Evolutionary conservation across 2,329 filamentous ascomycete genomes (phyloP).

Genomic region (Ambrosiella cleistominuta): DNA sequence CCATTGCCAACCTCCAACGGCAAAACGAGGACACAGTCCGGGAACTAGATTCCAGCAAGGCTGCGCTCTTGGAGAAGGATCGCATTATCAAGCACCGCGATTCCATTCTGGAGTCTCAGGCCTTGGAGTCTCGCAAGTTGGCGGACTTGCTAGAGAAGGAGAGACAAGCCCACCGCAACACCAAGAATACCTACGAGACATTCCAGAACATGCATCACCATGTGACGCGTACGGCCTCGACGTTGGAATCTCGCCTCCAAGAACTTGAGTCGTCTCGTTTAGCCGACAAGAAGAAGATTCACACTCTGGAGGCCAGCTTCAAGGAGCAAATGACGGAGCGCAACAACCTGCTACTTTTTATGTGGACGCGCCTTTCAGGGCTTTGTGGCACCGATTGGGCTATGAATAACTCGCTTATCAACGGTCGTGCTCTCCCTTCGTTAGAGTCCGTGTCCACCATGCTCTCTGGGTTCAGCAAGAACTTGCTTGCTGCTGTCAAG

Average conservation of each 20-base stretch:
- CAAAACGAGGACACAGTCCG: constrained; percentile 71
- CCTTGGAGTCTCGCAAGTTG: constrained; percentile 68
- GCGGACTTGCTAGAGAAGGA: constrained; percentile 85
- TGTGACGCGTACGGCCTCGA: constrained; percentile 66
- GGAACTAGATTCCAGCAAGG: constrained; percentile 64
- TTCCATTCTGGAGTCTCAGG: constrained; percentile 69
- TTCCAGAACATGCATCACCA: constrained; percentile 77
- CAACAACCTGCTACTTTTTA: constrained; percentile 68
- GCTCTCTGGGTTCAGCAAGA: constrained; percentile 76
- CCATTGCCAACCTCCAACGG: constrained; percentile 70
- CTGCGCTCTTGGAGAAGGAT: constrained; percentile 74
- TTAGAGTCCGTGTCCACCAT: constrained; percentile 74
- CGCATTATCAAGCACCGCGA: constrained; percentile 80
- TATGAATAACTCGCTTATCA: constrained; percentile 74
- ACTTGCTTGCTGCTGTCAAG: constrained; percentile 72
- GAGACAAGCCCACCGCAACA: constrained; percentile 64
- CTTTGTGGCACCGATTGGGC: constrained; percentile 87
- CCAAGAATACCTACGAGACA: constrained; percentile 74
- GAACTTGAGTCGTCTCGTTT: constrained; percentile 71
- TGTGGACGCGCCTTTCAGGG: constrained; percentile 76
- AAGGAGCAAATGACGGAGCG: constrained; percentile 79
- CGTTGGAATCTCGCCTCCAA: constrained; percentile 66
- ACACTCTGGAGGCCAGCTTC: constrained; percentile 58
- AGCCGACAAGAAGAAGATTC: constrained; percentile 61
- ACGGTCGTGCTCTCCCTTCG: constrained; percentile 64